Percentiles rank a stretch among this genome's conserved stretches.
phyloP scores from a whole-genome alignment of 2,329 filamentous ascomycete genomes.

The Nectriaceae sp. region DNA sequence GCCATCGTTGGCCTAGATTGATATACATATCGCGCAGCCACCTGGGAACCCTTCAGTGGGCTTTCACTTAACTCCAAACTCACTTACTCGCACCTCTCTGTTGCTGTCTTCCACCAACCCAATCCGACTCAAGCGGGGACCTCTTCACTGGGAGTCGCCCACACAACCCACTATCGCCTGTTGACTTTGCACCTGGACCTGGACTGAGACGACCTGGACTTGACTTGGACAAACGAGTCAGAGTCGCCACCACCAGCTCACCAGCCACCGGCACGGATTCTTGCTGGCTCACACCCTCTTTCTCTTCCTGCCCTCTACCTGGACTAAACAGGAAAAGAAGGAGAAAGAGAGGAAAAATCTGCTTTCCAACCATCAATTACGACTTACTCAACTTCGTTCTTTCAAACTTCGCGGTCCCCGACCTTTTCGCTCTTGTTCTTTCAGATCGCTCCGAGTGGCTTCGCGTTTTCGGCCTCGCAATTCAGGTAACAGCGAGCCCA shows the following conservation, averaged over 20 bases:
- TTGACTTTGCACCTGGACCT: background rate
- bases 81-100: background rate
- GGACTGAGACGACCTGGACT: background rate
- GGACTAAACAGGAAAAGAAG: background rate
- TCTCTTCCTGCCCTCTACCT: background rate
- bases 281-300: background rate
- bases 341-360: background rate
- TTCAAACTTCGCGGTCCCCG: background rate
- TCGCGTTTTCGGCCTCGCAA: background rate
- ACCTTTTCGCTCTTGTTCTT: background rate
- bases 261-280: constrained; percentile 24
- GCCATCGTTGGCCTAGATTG: background rate
- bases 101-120: background rate
- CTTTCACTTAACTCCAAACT: background rate
- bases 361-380: background rate
- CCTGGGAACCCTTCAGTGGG: background rate
- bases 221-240: constrained; percentile 14
- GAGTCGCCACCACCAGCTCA: constrained; percentile 26
- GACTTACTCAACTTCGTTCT: background rate
- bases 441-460: background rate
- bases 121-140: background rate
- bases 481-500: background rate
- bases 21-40: background rate
- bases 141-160: background rate
- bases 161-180: background rate